Base-by-base conservation (phyloP, 306 rosid genomes). In the Ammopiptanthus mongolicus region DNA sequence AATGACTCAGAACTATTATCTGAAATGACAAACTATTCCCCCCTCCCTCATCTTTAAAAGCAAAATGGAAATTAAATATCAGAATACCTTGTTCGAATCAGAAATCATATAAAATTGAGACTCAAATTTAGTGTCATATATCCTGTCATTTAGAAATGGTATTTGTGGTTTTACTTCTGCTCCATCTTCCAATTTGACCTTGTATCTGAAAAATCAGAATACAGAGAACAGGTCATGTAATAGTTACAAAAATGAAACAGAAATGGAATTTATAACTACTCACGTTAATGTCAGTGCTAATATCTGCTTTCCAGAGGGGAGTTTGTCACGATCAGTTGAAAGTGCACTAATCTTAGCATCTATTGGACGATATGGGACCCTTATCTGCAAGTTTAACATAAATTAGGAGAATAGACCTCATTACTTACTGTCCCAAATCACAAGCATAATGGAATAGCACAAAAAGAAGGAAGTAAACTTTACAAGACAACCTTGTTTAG, bases 51-150 rank as follows among this genome's bases (percentile, higher is more conserved):
- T 65, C 79, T 65, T 71, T 33, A 58, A 31, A 67, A 61, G 14
- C 59, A 76, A 64, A 65, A 55, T 50, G 57, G 47, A 69, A 85
- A 67, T 18, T 44, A 68, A 74, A 70, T 22, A 72, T 55, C 22
- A 31, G 33, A 68, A 58, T 86, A 95, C 98, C 97, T 95, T 95
- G 78, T 92, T 91, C 47, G 88, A 61, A 61, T 95, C 96, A 18
- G 88, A 91, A 69, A 95, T 92, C 97, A 95, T 90, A 77, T 95
- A 95, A 82, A 95, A 92, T 53, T 95, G 98, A 75, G 98, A 95
- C 86, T 91, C 98, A 78, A 95, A 91, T 80, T 91, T 85, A 50
- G 87, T 91, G 74, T 95, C 98, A 79, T 95, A 90, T 64, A 95
- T 81, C 51, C 98, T 88, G 64, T 88, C 78, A 84, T 95, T 95